Percentiles rank a stretch among this genome's conserved stretches.
These are phyloP conservation scores for Chalciporus pseudorubinellus DNA, from an alignment of 768 basidiomycete species.

Conservation along the genomic window DNA sequence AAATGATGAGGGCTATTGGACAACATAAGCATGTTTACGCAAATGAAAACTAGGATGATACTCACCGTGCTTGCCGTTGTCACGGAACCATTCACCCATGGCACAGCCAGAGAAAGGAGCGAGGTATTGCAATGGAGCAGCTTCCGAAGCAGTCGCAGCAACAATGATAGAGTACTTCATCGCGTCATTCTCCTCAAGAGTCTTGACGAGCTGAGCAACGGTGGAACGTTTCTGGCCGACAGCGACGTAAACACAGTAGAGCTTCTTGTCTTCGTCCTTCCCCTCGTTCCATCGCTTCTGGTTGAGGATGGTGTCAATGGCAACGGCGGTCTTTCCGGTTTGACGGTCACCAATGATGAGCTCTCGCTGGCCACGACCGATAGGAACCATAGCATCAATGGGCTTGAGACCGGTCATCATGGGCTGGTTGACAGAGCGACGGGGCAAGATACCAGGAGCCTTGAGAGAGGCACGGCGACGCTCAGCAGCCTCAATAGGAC, in stretches of 20 bases:
- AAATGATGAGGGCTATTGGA: slow-evolving; percentile 85
- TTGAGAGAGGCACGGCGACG: slow-evolving; percentile 97
- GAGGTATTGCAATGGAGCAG: slow-evolving; percentile 98
- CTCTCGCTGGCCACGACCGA: slow-evolving; percentile 99
- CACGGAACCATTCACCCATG: slow-evolving; percentile 99
- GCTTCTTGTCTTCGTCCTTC: slow-evolving; percentile 93
- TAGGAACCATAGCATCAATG: slow-evolving; percentile 99
- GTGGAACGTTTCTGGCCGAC: slow-evolving; percentile 99
- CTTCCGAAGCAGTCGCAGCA: slow-evolving; percentile 98
- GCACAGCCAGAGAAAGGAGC: slow-evolving; percentile 99
- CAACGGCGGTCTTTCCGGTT: slow-evolving; percentile 99
- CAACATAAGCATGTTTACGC: slow-evolving; percentile 12
- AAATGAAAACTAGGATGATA: background rate
- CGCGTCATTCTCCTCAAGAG: slow-evolving; percentile 99
- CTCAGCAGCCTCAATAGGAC: slow-evolving; percentile 90
- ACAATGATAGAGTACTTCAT: slow-evolving; percentile 99
- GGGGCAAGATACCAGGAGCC: slow-evolving; percentile 98
- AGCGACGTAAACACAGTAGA: slow-evolving; percentile 99
- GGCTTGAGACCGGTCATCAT: slow-evolving; percentile 99
- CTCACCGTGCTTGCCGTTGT: slow-evolving; percentile 98
- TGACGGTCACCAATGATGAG: slow-evolving; percentile 99
- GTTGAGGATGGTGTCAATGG: slow-evolving; percentile 99
- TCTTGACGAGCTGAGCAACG: slow-evolving; percentile 98
- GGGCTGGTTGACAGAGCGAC: slow-evolving; percentile 99
- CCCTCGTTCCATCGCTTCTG: slow-evolving; percentile 99